Base-by-base conservation (phyloP, 768 basidiomycete genomes). In the Tulasnella sp. region DNA sequence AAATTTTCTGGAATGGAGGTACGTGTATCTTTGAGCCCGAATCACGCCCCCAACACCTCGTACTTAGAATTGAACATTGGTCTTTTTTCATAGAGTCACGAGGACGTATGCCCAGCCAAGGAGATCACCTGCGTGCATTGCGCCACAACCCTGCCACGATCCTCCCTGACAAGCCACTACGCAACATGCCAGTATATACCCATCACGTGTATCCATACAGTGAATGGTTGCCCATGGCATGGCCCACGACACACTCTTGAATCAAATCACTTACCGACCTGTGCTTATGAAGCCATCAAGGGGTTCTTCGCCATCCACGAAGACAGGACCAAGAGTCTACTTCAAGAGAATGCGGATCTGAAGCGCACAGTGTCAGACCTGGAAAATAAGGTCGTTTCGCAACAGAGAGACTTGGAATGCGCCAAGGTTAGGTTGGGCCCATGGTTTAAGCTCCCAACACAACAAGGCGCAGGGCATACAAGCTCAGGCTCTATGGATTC, bases 391-490 rank as follows among this genome's bases (percentile, higher is more conserved):
- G 67, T 85, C 23, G 75, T 77, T 29, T 68, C 69, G 3, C 72
- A 82, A 66, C 75, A 75, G 51, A 76, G 73, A 41, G 87, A 92
- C 62, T 73, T 88, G 67, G 72, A 74, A 9, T 70, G 71, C 7
- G 74, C 81, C 30, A 80, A 77, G 66, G 70, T 65, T n/a, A 79
- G 77, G 4, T 69, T 92, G 15, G 86, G 85, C 0, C 87, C 82
- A 0, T 84, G 83, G 83, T 81, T 76, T 65, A 68, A 72, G 23
- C 69, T 74, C 23, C 74, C 74, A 29, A 65, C 47, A 21, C 60
- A 60, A 13, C 49, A 62, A 38, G 32, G 44, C 17, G 44, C n/a
- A 17, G 34, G 17, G 26, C 34, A 21, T 11, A 51, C 9, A 9
- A 30, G 17, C 50, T 3, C 24, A 26, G 45, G 45, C 8, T 26